These are phyloP conservation scores for Sporormia fimetaria DNA, from an alignment of 495 filamentous ascomycete species.

Conservation along the genomic window DNA sequence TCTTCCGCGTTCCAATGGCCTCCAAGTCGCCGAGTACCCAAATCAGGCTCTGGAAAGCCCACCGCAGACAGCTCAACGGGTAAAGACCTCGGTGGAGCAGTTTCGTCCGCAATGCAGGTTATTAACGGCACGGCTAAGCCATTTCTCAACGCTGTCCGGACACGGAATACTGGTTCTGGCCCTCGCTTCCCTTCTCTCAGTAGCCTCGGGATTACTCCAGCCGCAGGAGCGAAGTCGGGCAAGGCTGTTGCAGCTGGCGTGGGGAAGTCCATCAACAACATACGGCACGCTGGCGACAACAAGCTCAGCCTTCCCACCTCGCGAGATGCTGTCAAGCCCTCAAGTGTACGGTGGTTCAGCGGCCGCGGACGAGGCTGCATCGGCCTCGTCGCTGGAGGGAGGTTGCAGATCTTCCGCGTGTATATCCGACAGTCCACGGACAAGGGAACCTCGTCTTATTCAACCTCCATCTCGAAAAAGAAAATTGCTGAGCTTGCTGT, in stretches of 20 bases:
- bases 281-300: constrained; percentile 77
- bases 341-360: constrained; percentile 25
- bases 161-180: constrained; percentile 32
- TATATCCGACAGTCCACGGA: constrained; percentile 17
- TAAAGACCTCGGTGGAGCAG: constrained; percentile 14
- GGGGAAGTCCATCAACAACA: constrained; percentile 65
- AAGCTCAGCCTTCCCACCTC: constrained; percentile 52
- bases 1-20: constrained; percentile 79
- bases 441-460: constrained; percentile 21
- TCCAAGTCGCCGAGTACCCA: constrained; percentile 52
- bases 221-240: constrained; percentile 53
- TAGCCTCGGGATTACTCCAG: constrained; percentile 52
- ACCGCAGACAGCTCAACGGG: constrained; percentile 21
- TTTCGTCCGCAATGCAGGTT: constrained; percentile 24
- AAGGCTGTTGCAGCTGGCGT: constrained; percentile 74
- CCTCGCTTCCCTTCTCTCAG: constrained; percentile 37
- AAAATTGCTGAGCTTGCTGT: constrained; percentile 23
- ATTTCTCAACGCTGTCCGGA: constrained; percentile 21
- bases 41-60: constrained; percentile 10
- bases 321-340: constrained; percentile 14
- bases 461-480: constrained; percentile 24
- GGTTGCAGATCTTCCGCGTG: constrained; percentile 21
- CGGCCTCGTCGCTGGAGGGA: constrained; percentile 25
- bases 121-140: constrained; percentile 21
- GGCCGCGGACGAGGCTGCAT: constrained; percentile 25